phyloP scores from a whole-genome alignment of 1,284 basidiomycete species.

The Schizopora paradoxa region DNA sequence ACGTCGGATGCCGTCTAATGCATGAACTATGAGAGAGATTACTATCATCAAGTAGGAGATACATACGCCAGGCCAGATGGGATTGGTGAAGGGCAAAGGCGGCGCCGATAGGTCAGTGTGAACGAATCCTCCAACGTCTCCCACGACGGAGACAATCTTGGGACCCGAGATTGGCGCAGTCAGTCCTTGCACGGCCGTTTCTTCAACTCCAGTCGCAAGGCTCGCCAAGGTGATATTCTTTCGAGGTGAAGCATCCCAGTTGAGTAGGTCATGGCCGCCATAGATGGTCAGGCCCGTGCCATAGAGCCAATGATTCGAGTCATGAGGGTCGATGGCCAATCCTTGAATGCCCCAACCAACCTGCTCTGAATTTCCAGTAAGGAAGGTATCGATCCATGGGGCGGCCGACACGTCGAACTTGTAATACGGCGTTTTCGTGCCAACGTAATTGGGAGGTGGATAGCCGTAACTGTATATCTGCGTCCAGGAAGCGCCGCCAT shows the following conservation, averaged over 20 bases:
- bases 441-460: constrained; percentile 14
- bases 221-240: constrained; percentile 24
- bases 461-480: constrained; percentile 18
- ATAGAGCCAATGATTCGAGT: constrained; percentile 24
- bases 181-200: constrained; percentile 19
- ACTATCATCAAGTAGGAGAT: not conserved
- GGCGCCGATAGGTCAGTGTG: constrained; percentile 20
- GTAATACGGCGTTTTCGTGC: constrained; percentile 20
- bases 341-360: constrained; percentile 23
- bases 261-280: constrained; percentile 22
- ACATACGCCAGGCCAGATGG: constrained; percentile 18
- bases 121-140: constrained; percentile 23
- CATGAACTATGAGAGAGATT: not conserved
- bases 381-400: constrained; percentile 19
- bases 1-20: constrained; percentile 10
- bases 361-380: constrained; percentile 19
- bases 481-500: constrained; percentile 19
- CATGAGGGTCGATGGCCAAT: constrained; percentile 23
- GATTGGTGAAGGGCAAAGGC: constrained; percentile 20
- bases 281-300: constrained; percentile 21
- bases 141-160: constrained; percentile 20
- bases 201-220: constrained; percentile 23
- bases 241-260: constrained; percentile 21
- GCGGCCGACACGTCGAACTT: constrained; percentile 22
- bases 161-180: constrained; percentile 22